A percentile compares a stretch with the other conserved stretches of the same genome.
Evolutionary conservation across 1,284 basidiomycete genomes (phyloP).

Genomic region (Puccinia coronata): DNA sequence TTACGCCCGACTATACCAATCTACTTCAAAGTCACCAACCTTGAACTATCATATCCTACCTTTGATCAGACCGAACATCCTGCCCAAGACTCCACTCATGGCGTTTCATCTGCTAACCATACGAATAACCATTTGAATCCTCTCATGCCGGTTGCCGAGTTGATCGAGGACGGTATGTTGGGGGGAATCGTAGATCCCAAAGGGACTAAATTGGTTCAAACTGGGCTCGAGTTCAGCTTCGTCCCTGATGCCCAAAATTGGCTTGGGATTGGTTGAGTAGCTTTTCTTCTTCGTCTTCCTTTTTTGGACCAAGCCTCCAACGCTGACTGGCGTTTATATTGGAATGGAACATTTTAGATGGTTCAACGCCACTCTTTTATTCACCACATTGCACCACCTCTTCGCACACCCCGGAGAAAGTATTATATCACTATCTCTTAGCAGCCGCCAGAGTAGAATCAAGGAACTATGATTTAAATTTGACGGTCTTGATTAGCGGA

Average conservation of each 20-base stretch:
- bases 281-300: too few species aligned
- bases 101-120: constrained; percentile 54
- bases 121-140: not conserved
- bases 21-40: constrained; percentile 77
- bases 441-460: constrained; percentile 66
- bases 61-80: constrained; percentile 55
- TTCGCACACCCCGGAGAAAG: constrained; percentile 47
- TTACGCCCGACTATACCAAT: constrained; percentile 62
- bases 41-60: constrained; percentile 63
- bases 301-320: not conserved
- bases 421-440: constrained; percentile 58
- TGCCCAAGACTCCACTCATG: constrained; percentile 64
- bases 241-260: constrained; percentile 69
- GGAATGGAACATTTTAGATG: constrained; percentile 18
- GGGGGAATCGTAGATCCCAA: constrained; percentile 81
- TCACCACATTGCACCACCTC: not conserved
- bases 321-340: not conserved
- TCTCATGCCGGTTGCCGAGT: constrained; percentile 51
- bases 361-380: constrained; percentile 40
- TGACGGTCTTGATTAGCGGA: constrained; percentile 74
- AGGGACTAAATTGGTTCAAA: constrained; percentile 74
- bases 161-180: constrained; percentile 66
- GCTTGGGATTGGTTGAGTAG: constrained; percentile 63
- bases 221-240: constrained; percentile 71
- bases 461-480: constrained; percentile 66